Conservation (phyloP, 2,329 filamentous ascomycete genomes). For the Trichothecium sympodiale region DNA sequence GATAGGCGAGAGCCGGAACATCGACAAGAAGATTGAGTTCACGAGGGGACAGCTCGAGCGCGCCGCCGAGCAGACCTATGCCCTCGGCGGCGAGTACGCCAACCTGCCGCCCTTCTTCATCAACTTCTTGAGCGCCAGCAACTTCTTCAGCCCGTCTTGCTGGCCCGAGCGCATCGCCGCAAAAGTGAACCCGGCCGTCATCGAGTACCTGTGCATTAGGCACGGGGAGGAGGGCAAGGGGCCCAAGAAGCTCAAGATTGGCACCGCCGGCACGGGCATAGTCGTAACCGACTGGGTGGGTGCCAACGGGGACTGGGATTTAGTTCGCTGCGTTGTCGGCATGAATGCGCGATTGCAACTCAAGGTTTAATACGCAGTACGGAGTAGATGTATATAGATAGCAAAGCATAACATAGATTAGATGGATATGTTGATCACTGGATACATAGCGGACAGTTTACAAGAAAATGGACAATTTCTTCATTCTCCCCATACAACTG, state of each 20-base stretch:
- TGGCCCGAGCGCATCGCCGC: slow-evolving; percentile 91
- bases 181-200: slow-evolving; percentile 69
- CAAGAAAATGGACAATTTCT: no score
- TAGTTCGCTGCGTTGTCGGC: slow-evolving; percentile 75
- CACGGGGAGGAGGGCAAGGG: slow-evolving; percentile 44
- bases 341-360: slow-evolving; percentile 68
- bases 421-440: slow-evolving; percentile 4
- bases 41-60: slow-evolving; percentile 67
- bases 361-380: slow-evolving; percentile 25
- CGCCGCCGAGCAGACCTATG: slow-evolving; percentile 42
- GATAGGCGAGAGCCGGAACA: slow-evolving; percentile 61
- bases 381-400: no score
- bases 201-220: slow-evolving; percentile 48
- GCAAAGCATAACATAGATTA: no score
- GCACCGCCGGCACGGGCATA: slow-evolving; percentile 72
- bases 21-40: slow-evolving; percentile 69
- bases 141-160: slow-evolving; percentile 85
- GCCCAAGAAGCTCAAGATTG: slow-evolving; percentile 37
- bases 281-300: slow-evolving; percentile 94
- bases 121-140: slow-evolving; percentile 84
- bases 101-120: slow-evolving; percentile 59
- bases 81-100: slow-evolving; percentile 16
- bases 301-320: slow-evolving; percentile 76
- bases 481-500: no score
- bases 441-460: no score